Evolutionary conservation across 352 stramenopile species (phyloP).

Genomic region (Globisporangium heterothallicum): DNA sequence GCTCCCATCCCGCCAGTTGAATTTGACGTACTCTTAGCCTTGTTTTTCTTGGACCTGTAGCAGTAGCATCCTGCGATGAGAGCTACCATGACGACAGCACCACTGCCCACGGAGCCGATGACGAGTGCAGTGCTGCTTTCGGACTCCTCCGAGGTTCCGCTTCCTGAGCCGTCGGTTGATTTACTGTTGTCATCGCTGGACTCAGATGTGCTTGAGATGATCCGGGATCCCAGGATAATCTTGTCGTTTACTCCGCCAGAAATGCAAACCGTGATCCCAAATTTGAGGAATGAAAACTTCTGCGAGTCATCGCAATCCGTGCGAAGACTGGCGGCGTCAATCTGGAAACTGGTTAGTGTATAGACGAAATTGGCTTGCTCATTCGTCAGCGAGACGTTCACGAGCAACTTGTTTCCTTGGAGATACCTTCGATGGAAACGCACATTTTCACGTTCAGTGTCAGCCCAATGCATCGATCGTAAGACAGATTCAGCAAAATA

Average conservation of each 20-base stretch:
- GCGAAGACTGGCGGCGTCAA: neutral
- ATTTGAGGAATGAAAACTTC: neutral
- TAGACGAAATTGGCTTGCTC: conserved; percentile 8
- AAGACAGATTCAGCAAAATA: neutral
- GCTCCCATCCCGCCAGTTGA: neutral
- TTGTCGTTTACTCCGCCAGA: neutral
- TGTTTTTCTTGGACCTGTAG: neutral
- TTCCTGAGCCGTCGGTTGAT: no score
- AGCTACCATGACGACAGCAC: neutral
- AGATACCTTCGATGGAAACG: neutral
- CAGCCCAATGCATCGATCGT: neutral
- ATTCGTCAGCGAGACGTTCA: conserved; percentile 3
- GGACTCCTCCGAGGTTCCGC: no score
- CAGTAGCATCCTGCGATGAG: neutral
- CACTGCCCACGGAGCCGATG: neutral
- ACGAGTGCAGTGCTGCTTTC: neutral
- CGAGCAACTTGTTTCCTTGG: neutral
- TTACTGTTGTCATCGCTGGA: neutral
- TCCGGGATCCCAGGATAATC: neutral
- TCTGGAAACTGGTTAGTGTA: neutral
- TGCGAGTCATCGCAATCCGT: neutral
- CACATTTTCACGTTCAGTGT: no score
- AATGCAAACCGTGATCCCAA: neutral
- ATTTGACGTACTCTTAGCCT: no score
- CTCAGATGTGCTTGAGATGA: neutral